Evolutionary conservation across 2,329 filamentous ascomycete species (phyloP).

Genomic region (Colletotrichum zoysiae): DNA sequence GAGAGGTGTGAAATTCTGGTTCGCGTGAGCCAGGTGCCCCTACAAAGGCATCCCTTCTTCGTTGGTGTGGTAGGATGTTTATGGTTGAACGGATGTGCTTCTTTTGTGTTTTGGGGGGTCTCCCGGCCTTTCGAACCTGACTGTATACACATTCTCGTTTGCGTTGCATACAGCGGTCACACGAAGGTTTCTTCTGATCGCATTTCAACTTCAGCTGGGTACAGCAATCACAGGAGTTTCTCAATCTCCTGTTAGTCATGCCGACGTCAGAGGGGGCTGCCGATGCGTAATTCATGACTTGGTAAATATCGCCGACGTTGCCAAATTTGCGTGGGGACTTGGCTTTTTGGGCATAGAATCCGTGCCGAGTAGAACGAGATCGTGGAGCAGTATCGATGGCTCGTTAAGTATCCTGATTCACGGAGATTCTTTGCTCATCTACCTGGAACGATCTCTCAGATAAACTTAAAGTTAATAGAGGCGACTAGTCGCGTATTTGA

Average conservation of each 20-base stretch:
- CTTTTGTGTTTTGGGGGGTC: not conserved
- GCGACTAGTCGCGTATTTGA: not conserved
- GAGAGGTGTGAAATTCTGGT: not conserved
- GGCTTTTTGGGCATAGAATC: not conserved
- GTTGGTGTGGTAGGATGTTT: not conserved
- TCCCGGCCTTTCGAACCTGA: conserved; percentile 10
- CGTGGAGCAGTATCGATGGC: not conserved
- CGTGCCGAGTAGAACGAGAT: too few relatives aligned
- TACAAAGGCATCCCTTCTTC: not conserved
- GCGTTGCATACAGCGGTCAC: conserved; percentile 8
- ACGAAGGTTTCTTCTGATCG: conserved; percentile 17
- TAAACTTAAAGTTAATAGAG: not conserved
- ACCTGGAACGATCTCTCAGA: not conserved
- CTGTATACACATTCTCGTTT: conserved; percentile 6
- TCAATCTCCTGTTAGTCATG: not conserved
- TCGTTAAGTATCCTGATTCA: not conserved
- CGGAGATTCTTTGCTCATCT: not conserved
- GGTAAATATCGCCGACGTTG: not conserved
- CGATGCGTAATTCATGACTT: not conserved
- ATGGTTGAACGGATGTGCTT: not conserved
- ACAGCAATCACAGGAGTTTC: conserved; percentile 20
- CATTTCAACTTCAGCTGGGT: conserved; percentile 24
- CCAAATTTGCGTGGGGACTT: not conserved
- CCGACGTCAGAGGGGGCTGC: not conserved
- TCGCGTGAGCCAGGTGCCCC: not conserved